Percentiles rank a stretch among this genome's conserved stretches.
Conservation (phyloP, 2,329 filamentous ascomycete genomes). For the Claviceps sp. region DNA sequence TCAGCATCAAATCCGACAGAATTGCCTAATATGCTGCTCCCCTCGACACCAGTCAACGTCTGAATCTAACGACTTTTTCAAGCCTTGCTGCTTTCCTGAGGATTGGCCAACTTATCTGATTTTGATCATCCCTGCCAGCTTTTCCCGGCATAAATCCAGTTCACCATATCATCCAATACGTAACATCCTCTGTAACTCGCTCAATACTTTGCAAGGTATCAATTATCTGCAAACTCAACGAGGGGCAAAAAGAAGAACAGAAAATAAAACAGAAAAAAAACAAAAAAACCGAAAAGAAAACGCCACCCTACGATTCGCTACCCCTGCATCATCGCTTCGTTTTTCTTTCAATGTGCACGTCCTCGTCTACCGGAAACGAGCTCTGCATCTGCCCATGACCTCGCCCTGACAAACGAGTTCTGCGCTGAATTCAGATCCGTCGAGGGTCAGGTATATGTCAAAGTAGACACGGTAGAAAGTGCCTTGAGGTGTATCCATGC, state of each 20-base stretch:
- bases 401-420: slow-evolving; percentile 98
- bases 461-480: slow-evolving; percentile 82
- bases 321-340: not conserved
- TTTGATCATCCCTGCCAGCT: not conserved
- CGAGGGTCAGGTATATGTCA: slow-evolving; percentile 79
- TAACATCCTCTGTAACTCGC: not conserved
- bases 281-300: not conserved
- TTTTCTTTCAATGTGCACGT: not conserved
- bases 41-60: not conserved
- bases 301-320: not conserved
- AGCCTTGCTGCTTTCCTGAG: not conserved
- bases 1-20: not conserved
- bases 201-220: slow-evolving; percentile 3
- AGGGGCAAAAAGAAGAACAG: not conserved
- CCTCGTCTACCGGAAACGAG: slow-evolving; percentile 55
- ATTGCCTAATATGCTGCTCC: not conserved
- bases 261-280: not conserved
- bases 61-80: not conserved
- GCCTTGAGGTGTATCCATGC: slow-evolving; percentile 97
- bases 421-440: slow-evolving; percentile 95
- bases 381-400: slow-evolving; percentile 93
- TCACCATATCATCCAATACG: not conserved
- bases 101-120: not conserved
- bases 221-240: slow-evolving; percentile 1
- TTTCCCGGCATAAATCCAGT: not conserved